These are phyloP conservation scores for Oryza punctata DNA, from an alignment of 176 grass and related monocot genomes.

Conservation along the genomic window DNA sequence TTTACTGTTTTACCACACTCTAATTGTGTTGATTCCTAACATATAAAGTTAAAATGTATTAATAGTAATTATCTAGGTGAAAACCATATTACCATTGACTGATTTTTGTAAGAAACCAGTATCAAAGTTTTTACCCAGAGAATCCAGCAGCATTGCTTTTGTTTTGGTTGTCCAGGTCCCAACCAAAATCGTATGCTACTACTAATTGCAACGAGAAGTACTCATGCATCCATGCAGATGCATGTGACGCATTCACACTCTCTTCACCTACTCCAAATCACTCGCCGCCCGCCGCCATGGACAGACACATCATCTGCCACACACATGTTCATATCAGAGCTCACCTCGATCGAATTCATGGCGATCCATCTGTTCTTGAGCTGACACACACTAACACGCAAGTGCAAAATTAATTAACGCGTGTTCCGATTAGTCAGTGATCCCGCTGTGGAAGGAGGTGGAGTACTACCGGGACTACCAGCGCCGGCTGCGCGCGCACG, in stretches of 20 bases:
- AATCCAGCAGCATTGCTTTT: not conserved
- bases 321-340: not conserved
- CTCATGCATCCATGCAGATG: not conserved
- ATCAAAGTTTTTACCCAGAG: not conserved
- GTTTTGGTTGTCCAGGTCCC: not conserved
- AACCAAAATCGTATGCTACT: not conserved
- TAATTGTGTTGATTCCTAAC: not conserved
- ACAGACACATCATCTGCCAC: too few species aligned
- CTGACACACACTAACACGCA: constrained; percentile 19
- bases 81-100: too few species aligned
- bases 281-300: too few species aligned
- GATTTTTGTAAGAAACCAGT: too few species aligned
- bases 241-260: not conserved
- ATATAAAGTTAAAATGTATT: too few species aligned
- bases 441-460: constrained; percentile 67
- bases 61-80: too few species aligned
- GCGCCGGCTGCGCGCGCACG: constrained; percentile 26
- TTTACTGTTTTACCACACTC: not conserved
- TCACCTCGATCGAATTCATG: not conserved
- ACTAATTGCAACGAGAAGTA: not conserved
- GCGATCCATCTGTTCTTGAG: not conserved
- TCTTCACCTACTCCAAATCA: not conserved
- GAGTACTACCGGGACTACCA: constrained; percentile 79
- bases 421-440: constrained; percentile 53
- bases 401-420: too few species aligned